phyloP scores from a whole-genome alignment of 495 filamentous ascomycete species.

The Tuber microsphaerosporum region DNA sequence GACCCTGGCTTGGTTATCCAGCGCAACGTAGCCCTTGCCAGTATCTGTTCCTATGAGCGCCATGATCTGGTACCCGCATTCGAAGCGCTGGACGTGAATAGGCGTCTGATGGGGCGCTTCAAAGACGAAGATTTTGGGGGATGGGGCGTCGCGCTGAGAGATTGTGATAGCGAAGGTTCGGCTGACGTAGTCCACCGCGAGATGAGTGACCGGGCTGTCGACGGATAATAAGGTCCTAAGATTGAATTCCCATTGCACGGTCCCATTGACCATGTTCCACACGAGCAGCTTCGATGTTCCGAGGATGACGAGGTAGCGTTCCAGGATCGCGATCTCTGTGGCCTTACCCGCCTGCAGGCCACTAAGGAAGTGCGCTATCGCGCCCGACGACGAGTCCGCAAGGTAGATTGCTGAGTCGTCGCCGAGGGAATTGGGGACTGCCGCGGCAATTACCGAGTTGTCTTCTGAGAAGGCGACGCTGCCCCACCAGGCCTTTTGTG shows the following conservation, averaged over 20 bases:
- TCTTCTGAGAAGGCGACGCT: conserved; percentile 72
- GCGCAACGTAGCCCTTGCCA: conserved; percentile 34
- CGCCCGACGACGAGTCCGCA: conserved; percentile 55
- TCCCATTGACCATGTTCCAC: conserved; percentile 60
- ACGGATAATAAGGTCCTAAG: conserved; percentile 43
- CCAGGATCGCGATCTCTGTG: conserved; percentile 53
- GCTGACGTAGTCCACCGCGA: conserved; percentile 54
- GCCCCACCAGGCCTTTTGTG: conserved; percentile 42
- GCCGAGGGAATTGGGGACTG: conserved; percentile 43
- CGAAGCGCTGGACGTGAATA: conserved; percentile 47
- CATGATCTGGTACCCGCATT: conserved; percentile 46
- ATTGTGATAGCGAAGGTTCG: conserved; percentile 53
- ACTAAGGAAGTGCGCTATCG: conserved; percentile 50
- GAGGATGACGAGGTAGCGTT: conserved; percentile 56
- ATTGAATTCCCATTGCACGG: conserved; percentile 49
- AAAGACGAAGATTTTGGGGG: conserved; percentile 55
- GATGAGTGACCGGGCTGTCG: conserved; percentile 45
- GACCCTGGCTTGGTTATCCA: conserved; percentile 30
- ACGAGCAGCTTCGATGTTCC: conserved; percentile 55
- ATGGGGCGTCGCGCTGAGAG: conserved; percentile 30
- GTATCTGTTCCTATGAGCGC: conserved; percentile 44
- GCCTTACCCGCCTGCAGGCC: conserved; percentile 53
- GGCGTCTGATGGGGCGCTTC: conserved; percentile 48
- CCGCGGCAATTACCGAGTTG: conserved; percentile 71
- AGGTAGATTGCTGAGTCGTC: conserved; percentile 52